These are phyloP conservation scores for Yarrowia porcina DNA, from an alignment of 805 yeast species.

Conservation along the genomic window DNA sequence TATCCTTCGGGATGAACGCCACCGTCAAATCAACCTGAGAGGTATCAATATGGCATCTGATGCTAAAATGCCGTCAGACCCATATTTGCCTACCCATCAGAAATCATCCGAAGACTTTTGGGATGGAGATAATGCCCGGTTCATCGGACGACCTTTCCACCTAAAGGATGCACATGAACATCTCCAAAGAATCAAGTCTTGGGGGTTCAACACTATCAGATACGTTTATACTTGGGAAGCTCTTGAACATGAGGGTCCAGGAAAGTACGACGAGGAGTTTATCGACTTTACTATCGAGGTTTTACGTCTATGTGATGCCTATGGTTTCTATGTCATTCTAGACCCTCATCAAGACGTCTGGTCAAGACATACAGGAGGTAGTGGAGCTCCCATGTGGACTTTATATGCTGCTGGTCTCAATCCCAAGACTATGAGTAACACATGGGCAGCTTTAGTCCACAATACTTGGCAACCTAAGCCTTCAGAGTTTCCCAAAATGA, in stretches of 20 bases:
- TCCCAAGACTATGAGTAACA: constrained; percentile 59
- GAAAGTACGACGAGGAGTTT: constrained; percentile 69
- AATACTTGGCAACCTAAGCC: constrained; percentile 43
- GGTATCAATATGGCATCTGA: constrained; percentile 82
- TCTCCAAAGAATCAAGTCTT: constrained; percentile 61
- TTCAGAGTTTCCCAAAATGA: constrained; percentile 71
- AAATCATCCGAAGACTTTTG: constrained; percentile 46
- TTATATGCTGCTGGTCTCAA: constrained; percentile 84
- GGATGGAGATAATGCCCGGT: constrained; percentile 63
- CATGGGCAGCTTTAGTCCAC: constrained; percentile 81
- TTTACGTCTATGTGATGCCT: constrained; percentile 52
- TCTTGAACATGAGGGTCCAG: constrained; percentile 83
- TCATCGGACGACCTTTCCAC: constrained; percentile 77
- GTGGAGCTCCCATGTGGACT: constrained; percentile 95
- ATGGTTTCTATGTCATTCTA: constrained; percentile 73
- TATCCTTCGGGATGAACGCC: constrained; percentile 52
- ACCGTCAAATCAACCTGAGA: constrained; percentile 58
- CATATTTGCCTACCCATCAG: constrained; percentile 44
- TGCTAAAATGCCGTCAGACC: constrained; percentile 63
- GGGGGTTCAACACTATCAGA: constrained; percentile 80
- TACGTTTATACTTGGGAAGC: constrained; percentile 91
- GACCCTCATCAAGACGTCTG: constrained; percentile 95
- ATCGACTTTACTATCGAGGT: constrained; percentile 66
- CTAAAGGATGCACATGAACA: constrained; percentile 69
- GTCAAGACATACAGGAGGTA: constrained; percentile 88